phyloP scores from a whole-genome alignment of 495 filamentous ascomycete genomes.

The Cladorrhinum samala region DNA sequence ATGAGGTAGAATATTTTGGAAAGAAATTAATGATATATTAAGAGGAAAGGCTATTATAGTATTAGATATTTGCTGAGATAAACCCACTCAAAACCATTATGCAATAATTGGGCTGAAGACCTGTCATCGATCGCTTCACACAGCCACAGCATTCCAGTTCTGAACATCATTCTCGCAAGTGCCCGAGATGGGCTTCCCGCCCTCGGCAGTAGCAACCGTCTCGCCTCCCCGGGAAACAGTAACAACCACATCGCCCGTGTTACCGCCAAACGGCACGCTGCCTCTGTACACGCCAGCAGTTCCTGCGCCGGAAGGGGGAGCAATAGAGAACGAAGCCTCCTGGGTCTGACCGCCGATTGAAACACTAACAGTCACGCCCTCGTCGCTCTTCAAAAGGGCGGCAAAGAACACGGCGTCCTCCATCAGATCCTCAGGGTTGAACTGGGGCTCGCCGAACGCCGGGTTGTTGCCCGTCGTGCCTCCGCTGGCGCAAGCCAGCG shows the following conservation, averaged over 20 bases:
- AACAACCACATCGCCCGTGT: constrained; percentile 18
- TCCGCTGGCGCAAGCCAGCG: constrained; percentile 15
- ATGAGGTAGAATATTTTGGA: too few relatives aligned
- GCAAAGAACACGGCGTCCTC: constrained; percentile 21
- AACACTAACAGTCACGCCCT: constrained; percentile 13
- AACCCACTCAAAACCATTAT: too few relatives aligned
- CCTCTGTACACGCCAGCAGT: constrained; percentile 19
- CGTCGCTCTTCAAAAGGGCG: constrained; percentile 15
- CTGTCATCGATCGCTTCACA: too few relatives aligned
- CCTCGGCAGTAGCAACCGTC: constrained; percentile 9
- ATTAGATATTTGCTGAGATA: too few relatives aligned
- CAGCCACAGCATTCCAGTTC: constrained; percentile 23
- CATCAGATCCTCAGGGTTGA: constrained; percentile 11
- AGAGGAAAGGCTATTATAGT: too few relatives aligned
- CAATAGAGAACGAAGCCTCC: constrained; percentile 2
- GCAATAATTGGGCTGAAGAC: too few relatives aligned
- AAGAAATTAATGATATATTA: too few relatives aligned
- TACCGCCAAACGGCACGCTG: constrained; percentile 13
- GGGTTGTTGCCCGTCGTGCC: constrained; percentile 17
- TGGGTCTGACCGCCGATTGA: constrained; percentile 13
- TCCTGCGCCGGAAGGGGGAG: constrained; percentile 8
- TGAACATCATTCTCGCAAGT: constrained; percentile 13
- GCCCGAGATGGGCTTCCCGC: constrained; percentile 9
- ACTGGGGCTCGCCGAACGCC: constrained; percentile 8
- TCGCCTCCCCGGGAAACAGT: constrained; percentile 8